These are phyloP conservation scores for Cryptococcus jaspeensis DNA, from an alignment of 1,284 basidiomycete species.

Conservation along the genomic window DNA sequence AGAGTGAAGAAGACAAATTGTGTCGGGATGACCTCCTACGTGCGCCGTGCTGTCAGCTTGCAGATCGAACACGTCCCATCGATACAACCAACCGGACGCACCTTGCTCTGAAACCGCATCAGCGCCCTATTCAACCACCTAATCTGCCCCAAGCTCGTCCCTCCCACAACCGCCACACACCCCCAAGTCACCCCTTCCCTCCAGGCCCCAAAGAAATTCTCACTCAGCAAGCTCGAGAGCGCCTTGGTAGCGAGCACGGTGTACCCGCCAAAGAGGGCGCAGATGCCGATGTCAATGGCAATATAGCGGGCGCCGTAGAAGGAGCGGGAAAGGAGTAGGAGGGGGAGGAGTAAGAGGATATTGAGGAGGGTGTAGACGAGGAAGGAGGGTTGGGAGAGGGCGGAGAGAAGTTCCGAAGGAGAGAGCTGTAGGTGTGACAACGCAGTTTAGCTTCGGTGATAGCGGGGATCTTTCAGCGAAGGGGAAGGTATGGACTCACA, in stretches of 20 bases:
- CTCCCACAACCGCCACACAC: conserved; percentile 64
- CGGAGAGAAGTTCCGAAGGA: conserved; percentile 65
- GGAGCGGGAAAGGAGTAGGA: conserved; percentile 62
- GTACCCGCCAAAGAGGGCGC: conserved; percentile 70
- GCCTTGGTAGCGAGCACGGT: conserved; percentile 94
- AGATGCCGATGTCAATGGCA: conserved; percentile 74
- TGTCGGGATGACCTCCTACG: conserved; percentile 82
- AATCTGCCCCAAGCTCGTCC: conserved; percentile 86
- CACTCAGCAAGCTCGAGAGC: conserved; percentile 76
- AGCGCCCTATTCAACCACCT: conserved; percentile 85
- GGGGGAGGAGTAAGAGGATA: conserved; percentile 58
- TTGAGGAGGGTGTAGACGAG: conserved; percentile 70
- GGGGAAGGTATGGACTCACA: conserved; percentile 53
- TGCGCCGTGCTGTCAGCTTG: background rate
- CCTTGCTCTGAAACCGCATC: conserved; percentile 84
- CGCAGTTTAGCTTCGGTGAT: background rate
- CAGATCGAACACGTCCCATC: background rate
- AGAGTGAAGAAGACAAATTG: conserved; percentile 80
- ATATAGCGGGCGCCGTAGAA: conserved; percentile 68
- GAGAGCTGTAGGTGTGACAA: conserved; percentile 51
- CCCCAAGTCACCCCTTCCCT: conserved; percentile 76
- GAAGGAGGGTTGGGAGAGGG: conserved; percentile 70
- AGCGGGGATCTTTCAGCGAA: no score
- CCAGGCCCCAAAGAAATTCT: conserved; percentile 71
- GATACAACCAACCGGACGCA: conserved; percentile 32